phyloP scores from a whole-genome alignment of 1,139 yeast species.

The Magnusiomyces sp. region DNA sequence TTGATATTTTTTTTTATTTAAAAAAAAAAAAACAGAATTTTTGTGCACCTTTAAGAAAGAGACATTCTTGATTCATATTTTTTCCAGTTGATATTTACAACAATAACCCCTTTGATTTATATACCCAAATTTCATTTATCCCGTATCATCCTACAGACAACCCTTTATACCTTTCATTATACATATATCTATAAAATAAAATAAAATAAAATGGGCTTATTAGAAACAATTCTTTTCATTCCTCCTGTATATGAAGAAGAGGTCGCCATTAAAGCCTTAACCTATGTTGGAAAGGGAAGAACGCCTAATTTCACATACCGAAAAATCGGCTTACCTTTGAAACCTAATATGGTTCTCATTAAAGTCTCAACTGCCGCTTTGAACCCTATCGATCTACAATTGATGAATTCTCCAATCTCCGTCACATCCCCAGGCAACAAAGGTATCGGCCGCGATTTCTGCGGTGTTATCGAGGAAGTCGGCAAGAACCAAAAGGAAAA shows the following conservation, averaged over 20 bases:
- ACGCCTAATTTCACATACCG: conserved; percentile 32
- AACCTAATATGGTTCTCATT: conserved; percentile 43
- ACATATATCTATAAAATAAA: no score
- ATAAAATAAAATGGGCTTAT: conserved; percentile 2
- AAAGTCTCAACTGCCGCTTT: conserved; percentile 51
- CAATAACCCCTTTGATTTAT: no score
- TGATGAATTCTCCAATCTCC: conserved; percentile 35
- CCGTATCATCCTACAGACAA: background rate
- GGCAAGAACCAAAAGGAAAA: conserved; percentile 38
- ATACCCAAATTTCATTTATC: background rate
- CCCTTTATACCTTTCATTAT: background rate
- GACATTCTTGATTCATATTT: no score
- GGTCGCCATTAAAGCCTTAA: conserved; percentile 21
- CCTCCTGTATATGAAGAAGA: conserved; percentile 11
- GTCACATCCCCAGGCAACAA: conserved; percentile 36
- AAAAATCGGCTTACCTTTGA: conserved; percentile 36
- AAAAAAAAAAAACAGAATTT: no score
- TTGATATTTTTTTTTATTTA: no score
- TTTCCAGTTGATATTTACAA: no score
- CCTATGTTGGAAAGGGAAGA: conserved; percentile 20
- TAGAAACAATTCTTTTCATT: conserved; percentile 12
- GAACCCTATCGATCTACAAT: conserved; percentile 59
- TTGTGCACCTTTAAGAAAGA: no score
- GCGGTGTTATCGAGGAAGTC: conserved; percentile 54
- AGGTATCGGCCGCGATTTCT: conserved; percentile 62